Evolutionary conservation across 225 moss, liverwort and hornwort genomes (phyloP), one percentile per base, ranked within the genome.

Genomic region (Asterella californica): DNA sequence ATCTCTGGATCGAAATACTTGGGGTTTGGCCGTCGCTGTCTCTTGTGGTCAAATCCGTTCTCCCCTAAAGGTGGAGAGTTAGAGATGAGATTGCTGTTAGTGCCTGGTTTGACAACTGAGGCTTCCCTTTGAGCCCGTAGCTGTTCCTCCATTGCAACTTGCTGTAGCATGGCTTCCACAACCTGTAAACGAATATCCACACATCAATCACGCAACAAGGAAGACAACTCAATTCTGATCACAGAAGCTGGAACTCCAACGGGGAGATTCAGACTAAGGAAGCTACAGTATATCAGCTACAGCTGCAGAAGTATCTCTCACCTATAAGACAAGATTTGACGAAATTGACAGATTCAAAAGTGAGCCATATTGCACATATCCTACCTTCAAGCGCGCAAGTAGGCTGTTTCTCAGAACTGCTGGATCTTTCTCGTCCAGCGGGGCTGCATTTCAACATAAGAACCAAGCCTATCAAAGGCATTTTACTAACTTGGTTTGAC

Each of bases 11-110:
- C 92, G n/a, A 93, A 93, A 81, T 97, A 97, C 47, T 97, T 97
- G 2, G 93, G 96, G 74, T 97, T 97, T 11, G 96, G 96, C 69
- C 96, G 91, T 48, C 96, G 93, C 34, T 90, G 94, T 86, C 96
- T 87, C 89, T 97, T 97, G 37, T 81, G 82, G 38, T 90, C 90
- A 69, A 89, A 89, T 84, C 85, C 87, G 61, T 85, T 86, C 75
- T 92, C 90, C 74, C 85, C 88, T 53, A 81, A 82, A 73, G 85
- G 83, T 37, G 85, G 80, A 57, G 88, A 85, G 61, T 82, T 86
- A 75, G 88, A 88, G 59, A 76, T 71, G 78, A 84, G 78, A 70
- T 81, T 84, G 59, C 87, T 90, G 70, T 84, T 87, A 80, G 87
- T 88, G 79, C 82, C 84, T 45, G 84, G 81, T 80, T 84, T 84